phyloP scores from a whole-genome alignment of 2,329 filamentous ascomycete genomes.

The Colletotrichum phormii region DNA sequence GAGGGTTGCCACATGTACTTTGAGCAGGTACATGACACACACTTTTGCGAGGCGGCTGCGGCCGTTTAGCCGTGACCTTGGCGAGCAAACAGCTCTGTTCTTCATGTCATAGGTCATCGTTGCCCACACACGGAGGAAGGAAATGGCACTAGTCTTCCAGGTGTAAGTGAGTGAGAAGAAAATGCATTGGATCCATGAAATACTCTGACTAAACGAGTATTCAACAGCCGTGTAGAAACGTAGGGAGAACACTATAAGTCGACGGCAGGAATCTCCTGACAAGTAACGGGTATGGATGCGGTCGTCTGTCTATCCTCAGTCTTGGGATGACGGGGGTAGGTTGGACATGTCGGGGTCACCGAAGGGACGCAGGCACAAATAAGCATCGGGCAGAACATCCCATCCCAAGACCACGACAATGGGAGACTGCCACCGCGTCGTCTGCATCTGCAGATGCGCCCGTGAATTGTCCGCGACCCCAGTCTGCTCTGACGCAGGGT shows the following conservation, averaged over 20 bases:
- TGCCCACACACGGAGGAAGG: background rate
- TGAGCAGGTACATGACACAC: background rate
- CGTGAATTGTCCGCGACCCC: background rate
- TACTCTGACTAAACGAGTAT: background rate
- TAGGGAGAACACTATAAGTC: background rate
- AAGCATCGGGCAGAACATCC: background rate
- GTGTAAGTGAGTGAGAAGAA: conserved; percentile 12
- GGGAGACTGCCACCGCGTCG: background rate
- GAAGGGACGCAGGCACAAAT: conserved; percentile 18
- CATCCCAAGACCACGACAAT: background rate
- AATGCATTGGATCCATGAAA: background rate
- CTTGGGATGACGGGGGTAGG: background rate
- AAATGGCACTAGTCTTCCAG: background rate
- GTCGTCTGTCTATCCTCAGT: background rate
- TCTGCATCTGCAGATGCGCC: background rate
- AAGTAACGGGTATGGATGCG: background rate
- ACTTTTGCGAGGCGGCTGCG: background rate
- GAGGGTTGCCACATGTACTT: conserved; percentile 13
- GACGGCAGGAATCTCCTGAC: background rate
- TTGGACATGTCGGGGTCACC: background rate
- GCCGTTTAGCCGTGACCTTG: conserved; percentile 27
- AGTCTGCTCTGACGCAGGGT: background rate
- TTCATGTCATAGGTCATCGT: background rate
- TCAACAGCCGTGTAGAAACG: background rate
- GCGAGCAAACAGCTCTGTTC: background rate